Evolutionary conservation across 441 rosid species (phyloP), one percentile per base, ranked within the genome.

Genomic region (Populus hybrid): DNA sequence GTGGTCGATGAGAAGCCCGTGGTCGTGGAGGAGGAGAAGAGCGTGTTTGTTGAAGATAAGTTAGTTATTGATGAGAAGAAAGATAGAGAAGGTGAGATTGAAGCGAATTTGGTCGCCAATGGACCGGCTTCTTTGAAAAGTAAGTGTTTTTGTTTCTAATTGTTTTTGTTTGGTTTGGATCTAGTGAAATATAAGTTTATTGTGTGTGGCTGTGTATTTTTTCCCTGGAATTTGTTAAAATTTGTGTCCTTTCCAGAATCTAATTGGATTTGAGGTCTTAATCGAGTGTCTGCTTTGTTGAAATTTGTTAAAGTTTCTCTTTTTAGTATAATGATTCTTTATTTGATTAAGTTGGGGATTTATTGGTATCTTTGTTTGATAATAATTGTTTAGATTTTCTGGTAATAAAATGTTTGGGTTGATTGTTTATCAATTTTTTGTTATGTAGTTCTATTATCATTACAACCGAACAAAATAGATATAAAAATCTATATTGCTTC

Each of bases 111-210:
- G 71, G 88, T 82, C 66, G 75, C 32, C 34, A 77, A 86, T 36
- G 77, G 72, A 36, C 78, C 79, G 69, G 74, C 59, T 69, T 50
- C 75, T 1, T 73, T 75, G 75, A 84, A 76, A 79, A 91, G 98
- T 94, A 89, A 84, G 97, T 80, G 24, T 24, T 61, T 14, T 21
- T 64, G 12, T 35, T 72, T 70, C 24, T 0, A 4, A 10, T 67
- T 77, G 35, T 77, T 30, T 8, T 24, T 30, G 36, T 76, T 73
- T 69, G 28, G 42, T 71, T 64, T 3, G 69, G 79, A 79, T 85
- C 81, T 75, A 53, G 72, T 67, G 28, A 34, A 16, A 50, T 50
- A 1, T 5, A 16, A 21, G 26, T 66, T 68, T 23, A n/a, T 9
- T 18, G 42, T 28, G 21, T 9, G 35, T 11, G 21, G 18, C 6